Base-by-base conservation (phyloP, 2,329 filamentous ascomycete genomes). In the Atkinsonella texensis region DNA sequence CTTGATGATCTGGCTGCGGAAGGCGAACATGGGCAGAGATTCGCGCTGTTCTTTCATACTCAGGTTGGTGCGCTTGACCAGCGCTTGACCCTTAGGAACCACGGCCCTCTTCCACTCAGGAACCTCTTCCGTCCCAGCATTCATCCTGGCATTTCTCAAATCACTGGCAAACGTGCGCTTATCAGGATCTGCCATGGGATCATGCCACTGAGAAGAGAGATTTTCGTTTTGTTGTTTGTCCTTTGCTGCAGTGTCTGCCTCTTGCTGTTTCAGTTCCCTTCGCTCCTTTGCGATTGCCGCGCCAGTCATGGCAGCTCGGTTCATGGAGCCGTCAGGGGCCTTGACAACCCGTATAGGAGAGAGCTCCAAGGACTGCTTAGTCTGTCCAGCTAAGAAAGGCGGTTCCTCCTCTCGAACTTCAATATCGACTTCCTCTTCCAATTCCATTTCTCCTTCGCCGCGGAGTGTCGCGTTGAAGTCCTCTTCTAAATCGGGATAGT, bases 271-370 rank as follows among this genome's bases (percentile, higher is more conserved):
- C 58, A 96, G 61, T 54, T 98, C 93, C 64, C 89, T 84, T 49
- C 93, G 78, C 64, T 98, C 93, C 65, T 93, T 95, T 4, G 91
- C 87, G 13, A 98, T 70, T 4, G 83, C 79, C 15, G 91, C 90
- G 44, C 93, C 91, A 9, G 90, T 84, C 87, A 97, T 95, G 15
- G 94, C 94, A 46, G 94, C 89, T 62, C 93, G 80, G 65, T 98
- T 98, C 68, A 98, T 83, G 4, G 91, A 97, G n/a, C 93, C 93
- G 67, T 98, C 93, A 0, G 93, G 94, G 1, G 93, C 93, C 68
- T 97, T 97, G 60, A 98, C 88, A 20, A 98, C 90, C 57, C 94
- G 80, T 55, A 98, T 98, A 0, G 93, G 93, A 2, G 90, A 96
- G 4, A 98, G 72, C 62, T 98, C 93, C 9, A 98, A 75, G 10